phyloP scores from a whole-genome alignment of 108 stramenopile species.

The Cyclotella distinguenda region DNA sequence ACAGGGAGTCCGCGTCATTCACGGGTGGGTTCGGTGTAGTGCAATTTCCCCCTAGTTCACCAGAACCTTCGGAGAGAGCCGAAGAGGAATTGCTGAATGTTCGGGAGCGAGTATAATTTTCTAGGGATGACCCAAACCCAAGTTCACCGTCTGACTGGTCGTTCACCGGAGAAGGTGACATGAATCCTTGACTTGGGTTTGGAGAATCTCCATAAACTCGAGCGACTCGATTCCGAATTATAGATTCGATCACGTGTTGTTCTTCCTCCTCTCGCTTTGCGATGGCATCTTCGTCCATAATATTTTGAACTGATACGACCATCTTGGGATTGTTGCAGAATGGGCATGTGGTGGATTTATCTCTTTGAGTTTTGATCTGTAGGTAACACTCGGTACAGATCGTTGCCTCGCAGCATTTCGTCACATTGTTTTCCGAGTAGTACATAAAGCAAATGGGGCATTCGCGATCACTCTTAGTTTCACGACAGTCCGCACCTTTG shows the following conservation, averaged over 20 bases:
- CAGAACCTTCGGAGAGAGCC: conserved; percentile 31
- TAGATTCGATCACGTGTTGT: conserved; percentile 53
- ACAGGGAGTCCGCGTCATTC: conserved; percentile 24
- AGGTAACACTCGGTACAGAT: conserved; percentile 89
- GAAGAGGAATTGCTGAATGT: conserved; percentile 46
- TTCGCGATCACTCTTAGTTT: conserved; percentile 54
- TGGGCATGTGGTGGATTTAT: conserved; percentile 61
- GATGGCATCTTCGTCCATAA: conserved; percentile 44
- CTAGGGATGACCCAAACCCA: conserved; percentile 66
- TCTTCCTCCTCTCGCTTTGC: conserved; percentile 52
- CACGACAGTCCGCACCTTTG: conserved; percentile 57
- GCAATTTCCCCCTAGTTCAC: conserved; percentile 4
- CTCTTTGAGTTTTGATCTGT: conserved; percentile 73
- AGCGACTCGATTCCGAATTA: conserved; percentile 37
- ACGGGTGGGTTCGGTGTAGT: conserved; percentile 19
- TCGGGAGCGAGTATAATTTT: conserved; percentile 58
- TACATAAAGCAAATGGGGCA: conserved; percentile 91
- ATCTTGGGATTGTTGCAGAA: conserved; percentile 74
- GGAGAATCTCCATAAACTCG: conserved; percentile 20
- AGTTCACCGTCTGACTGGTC: not conserved
- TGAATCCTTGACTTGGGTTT: not conserved
- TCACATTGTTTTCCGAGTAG: conserved; percentile 63
- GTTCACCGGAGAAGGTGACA: not conserved
- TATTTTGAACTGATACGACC: conserved; percentile 40
- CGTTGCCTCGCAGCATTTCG: conserved; percentile 77